Percentiles rank a stretch among this genome's conserved stretches.
phyloP scores from a whole-genome alignment of 2,329 filamentous ascomycete genomes.

The Ambrosiella beaveri region DNA sequence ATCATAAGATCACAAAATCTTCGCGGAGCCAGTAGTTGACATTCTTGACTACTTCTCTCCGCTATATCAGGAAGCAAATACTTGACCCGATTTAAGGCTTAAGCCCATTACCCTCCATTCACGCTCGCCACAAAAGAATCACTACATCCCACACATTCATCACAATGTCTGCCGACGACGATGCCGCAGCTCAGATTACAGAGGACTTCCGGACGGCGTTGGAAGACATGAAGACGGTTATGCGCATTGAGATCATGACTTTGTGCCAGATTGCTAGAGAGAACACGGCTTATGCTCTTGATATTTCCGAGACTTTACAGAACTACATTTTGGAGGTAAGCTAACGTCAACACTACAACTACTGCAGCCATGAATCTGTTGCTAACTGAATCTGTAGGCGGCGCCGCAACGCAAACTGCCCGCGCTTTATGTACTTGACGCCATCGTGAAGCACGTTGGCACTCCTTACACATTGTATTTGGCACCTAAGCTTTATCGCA shows the following conservation, averaged over 20 bases:
- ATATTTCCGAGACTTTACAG: constrained; percentile 77
- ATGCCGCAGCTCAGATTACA: constrained; percentile 47
- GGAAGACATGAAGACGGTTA: constrained; percentile 79
- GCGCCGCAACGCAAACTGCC: constrained; percentile 79
- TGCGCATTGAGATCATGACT: constrained; percentile 90
- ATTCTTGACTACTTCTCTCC: neutral
- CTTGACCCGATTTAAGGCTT: neutral
- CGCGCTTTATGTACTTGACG: constrained; percentile 94
- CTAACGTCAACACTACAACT: neutral
- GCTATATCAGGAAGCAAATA: neutral
- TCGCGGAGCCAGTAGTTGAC: too few species aligned
- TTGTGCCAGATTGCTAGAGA: constrained; percentile 94
- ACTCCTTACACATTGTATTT: constrained; percentile 95
- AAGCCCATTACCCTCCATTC: neutral
- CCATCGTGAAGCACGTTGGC: constrained; percentile 95
- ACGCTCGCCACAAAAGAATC: neutral
- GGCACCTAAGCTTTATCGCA: constrained; percentile 76
- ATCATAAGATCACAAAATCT: too few species aligned
- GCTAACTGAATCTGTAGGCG: constrained; percentile 37
- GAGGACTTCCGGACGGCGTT: constrained; percentile 88
- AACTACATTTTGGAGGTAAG: constrained; percentile 84
- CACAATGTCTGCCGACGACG: constrained; percentile 10
- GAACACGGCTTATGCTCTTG: constrained; percentile 87
- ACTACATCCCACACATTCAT: neutral
- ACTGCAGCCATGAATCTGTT: neutral